A percentile compares a stretch with the other conserved stretches of the same genome.
Conservation (phyloP, 1,284 basidiomycete genomes). For the Boletus semigastroideus region DNA sequence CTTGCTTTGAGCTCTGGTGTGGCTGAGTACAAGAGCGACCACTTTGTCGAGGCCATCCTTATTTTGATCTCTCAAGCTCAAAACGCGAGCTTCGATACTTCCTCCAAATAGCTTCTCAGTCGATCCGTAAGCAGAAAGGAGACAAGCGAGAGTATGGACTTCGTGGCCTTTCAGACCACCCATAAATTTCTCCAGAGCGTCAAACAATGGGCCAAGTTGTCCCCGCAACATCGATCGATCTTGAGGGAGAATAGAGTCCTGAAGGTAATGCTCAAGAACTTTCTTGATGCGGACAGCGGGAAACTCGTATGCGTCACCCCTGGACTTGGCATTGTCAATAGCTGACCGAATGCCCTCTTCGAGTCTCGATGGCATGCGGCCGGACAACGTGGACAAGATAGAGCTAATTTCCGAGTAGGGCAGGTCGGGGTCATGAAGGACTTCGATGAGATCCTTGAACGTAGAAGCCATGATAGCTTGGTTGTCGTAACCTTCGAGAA, state of each 20-base stretch:
- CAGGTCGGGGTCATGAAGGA: constrained; percentile 82
- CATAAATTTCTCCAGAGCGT: constrained; percentile 81
- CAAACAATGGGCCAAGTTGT: constrained; percentile 72
- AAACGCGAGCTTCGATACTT: constrained; percentile 89
- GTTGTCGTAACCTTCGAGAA: constrained; percentile 95
- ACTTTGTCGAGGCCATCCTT: constrained; percentile 93
- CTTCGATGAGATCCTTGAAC: constrained; percentile 78
- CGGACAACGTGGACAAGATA: constrained; percentile 87
- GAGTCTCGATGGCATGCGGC: constrained; percentile 90
- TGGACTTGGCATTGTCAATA: constrained; percentile 75
- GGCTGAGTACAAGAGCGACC: constrained; percentile 86
- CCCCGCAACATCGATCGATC: constrained; percentile 78
- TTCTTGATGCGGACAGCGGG: constrained; percentile 83
- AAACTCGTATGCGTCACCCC: constrained; percentile 78
- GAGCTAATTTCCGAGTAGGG: constrained; percentile 87
- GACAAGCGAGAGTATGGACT: constrained; percentile 67
- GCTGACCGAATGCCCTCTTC: constrained; percentile 84
- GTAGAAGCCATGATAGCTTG: constrained; percentile 82
- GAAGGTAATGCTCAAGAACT: constrained; percentile 81
- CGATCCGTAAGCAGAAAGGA: constrained; percentile 75
- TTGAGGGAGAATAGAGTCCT: constrained; percentile 77
- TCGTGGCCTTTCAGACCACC: constrained; percentile 89
- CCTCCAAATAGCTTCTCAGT: constrained; percentile 93
- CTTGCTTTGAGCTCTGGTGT: constrained; percentile 94
- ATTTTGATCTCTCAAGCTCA: constrained; percentile 88